These are phyloP conservation scores for Penicillium bialowiezense DNA, from an alignment of 495 filamentous ascomycete genomes.

Conservation along the genomic window DNA sequence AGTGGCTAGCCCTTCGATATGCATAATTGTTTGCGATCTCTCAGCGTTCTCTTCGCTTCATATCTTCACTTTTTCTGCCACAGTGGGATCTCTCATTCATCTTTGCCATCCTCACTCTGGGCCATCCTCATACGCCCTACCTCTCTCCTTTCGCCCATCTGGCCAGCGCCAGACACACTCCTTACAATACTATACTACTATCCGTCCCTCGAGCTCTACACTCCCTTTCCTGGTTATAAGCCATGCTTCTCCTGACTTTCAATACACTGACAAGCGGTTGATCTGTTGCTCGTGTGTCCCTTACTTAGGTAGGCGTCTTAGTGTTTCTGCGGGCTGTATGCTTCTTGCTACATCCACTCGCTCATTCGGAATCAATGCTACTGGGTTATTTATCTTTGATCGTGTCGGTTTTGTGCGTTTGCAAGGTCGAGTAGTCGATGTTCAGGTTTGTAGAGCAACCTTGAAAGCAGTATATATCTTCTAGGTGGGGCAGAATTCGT, in stretches of 20 bases:
- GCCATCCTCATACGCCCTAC: slow-evolving; percentile 3
- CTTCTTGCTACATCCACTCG: slow-evolving; percentile 20
- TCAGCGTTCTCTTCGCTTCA: neutral
- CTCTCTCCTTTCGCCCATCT: slow-evolving; percentile 16
- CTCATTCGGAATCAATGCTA: slow-evolving; percentile 24
- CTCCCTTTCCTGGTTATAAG: slow-evolving; percentile 17
- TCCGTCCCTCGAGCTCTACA: slow-evolving; percentile 14
- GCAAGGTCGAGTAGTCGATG: slow-evolving; percentile 4
- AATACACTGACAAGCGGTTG: slow-evolving; percentile 30
- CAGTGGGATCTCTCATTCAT: slow-evolving; percentile 4
- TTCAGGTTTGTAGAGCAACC: too few species aligned
- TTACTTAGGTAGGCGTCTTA: slow-evolving; percentile 27
- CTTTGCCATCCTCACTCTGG: slow-evolving; percentile 7
- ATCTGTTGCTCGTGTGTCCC: slow-evolving; percentile 21
- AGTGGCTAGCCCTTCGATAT: slow-evolving; percentile 17
- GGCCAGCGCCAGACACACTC: slow-evolving; percentile 17
- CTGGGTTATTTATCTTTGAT: slow-evolving; percentile 12
- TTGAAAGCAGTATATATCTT: slow-evolving; percentile 20
- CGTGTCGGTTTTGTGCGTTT: slow-evolving; percentile 11
- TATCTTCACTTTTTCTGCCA: neutral
- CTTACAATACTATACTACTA: slow-evolving; percentile 13
- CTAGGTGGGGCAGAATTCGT: slow-evolving; percentile 8
- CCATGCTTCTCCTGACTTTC: slow-evolving; percentile 14
- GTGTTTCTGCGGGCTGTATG: slow-evolving; percentile 16
- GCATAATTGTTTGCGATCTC: neutral